A percentile compares a stretch with the other conserved stretches of the same genome.
These are phyloP conservation scores for Acanthamoeba rhysodes DNA, from an alignment of 208 protist genomes.

Conservation along the genomic window DNA sequence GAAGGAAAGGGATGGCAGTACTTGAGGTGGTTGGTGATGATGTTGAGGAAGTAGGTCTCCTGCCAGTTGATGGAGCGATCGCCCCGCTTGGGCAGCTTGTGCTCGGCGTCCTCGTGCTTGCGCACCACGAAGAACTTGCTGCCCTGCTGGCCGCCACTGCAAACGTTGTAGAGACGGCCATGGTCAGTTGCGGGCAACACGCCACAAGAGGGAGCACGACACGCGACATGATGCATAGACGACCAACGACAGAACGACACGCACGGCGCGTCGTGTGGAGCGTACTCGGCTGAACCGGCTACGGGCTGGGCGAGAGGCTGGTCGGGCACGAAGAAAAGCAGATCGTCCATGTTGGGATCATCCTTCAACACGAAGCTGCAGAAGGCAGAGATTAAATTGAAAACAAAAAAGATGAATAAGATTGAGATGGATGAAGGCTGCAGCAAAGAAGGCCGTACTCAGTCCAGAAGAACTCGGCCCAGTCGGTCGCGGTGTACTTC, in stretches of 20 bases:
- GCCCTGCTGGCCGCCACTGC: background rate
- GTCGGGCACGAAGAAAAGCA: constrained; percentile 24
- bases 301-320: background rate
- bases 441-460: background rate
- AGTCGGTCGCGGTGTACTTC: constrained; percentile 17
- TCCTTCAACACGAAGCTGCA: constrained; percentile 36
- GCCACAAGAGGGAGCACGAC: background rate
- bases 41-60: constrained; percentile 69
- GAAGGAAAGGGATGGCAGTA: background rate
- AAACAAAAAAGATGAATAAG: background rate
- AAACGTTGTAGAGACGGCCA: background rate
- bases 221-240: background rate
- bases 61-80: constrained; percentile 65
- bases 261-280: background rate
- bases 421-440: background rate
- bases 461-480: constrained; percentile 63
- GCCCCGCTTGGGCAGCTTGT: constrained; percentile 28
- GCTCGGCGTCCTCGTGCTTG: constrained; percentile 46
- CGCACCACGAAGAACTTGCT: constrained; percentile 46
- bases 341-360: constrained; percentile 43
- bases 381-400: background rate
- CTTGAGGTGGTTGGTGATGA: constrained; percentile 66
- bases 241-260: background rate
- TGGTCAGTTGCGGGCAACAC: background rate
- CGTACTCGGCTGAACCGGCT: background rate